Percentiles rank a stretch among this genome's conserved stretches.
Evolutionary conservation across 192 early-diverging fungal genomes (phyloP).

Genomic region (Podila minutissima): DNA sequence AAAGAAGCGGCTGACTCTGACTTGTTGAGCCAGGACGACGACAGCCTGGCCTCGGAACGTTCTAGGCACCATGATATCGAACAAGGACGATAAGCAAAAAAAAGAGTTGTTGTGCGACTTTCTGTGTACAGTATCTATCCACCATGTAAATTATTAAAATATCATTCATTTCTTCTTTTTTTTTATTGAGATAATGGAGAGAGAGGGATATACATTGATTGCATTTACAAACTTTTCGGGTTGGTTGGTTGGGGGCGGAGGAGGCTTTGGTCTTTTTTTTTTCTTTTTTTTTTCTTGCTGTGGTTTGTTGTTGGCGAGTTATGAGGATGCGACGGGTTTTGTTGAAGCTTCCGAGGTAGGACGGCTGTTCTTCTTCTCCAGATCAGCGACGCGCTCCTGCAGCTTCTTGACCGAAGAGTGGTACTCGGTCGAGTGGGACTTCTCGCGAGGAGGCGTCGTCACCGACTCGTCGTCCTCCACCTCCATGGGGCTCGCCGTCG

Average conservation of each 20-base stretch:
- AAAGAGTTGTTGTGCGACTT: background rate
- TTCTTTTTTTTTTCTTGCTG: too few species aligned
- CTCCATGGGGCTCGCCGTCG: slow-evolving; percentile 20
- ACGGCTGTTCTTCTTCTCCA: slow-evolving; percentile 19
- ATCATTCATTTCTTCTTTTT: background rate
- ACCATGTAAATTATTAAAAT: too few species aligned
- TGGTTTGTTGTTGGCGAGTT: too few species aligned
- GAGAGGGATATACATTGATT: background rate
- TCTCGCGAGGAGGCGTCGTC: background rate
- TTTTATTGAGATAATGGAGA: background rate
- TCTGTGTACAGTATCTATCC: background rate
- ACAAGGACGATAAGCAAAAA: background rate
- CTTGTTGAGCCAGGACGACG: background rate
- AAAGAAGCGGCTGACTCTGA: slow-evolving; percentile 2
- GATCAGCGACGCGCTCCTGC: slow-evolving; percentile 38
- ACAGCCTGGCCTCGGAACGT: background rate
- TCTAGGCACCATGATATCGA: background rate
- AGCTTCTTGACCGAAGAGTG: slow-evolving; percentile 39
- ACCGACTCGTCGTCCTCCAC: slow-evolving; percentile 13
- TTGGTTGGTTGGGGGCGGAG: too few species aligned
- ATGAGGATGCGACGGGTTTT: too few species aligned
- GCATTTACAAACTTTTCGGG: too few species aligned
- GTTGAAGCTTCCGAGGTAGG: too few species aligned
- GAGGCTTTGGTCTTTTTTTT: too few species aligned
- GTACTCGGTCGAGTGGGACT: slow-evolving; percentile 20